Percentiles rank a stretch among this genome's conserved stretches.
Evolutionary conservation across 305 asterid genomes (phyloP).

Genomic region (Rubia peregrina): DNA sequence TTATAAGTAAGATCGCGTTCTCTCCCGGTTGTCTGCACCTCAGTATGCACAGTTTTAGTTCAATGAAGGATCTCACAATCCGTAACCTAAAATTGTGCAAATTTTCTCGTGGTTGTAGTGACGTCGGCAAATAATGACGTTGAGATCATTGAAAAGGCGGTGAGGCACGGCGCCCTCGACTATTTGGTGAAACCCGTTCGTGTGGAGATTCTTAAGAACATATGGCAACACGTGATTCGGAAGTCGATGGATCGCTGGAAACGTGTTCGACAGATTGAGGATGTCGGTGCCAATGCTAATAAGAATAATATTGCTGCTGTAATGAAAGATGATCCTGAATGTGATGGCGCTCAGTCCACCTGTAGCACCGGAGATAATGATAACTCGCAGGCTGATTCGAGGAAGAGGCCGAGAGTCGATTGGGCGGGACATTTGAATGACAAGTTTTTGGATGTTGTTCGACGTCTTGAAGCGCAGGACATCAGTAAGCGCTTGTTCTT

Average conservation of each 20-base stretch:
- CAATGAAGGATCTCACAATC: no score
- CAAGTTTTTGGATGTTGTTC: conserved; percentile 65
- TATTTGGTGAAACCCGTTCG: conserved; percentile 79
- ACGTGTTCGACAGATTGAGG: conserved; percentile 23
- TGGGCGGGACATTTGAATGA: conserved; percentile 72
- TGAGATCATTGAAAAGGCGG: conserved; percentile 56
- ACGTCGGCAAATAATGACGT: conserved; percentile 37
- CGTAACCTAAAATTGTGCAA: neutral
- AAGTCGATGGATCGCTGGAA: conserved; percentile 35
- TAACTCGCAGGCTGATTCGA: conserved; percentile 7
- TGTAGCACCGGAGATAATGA: conserved; percentile 34
- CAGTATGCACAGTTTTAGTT: no score
- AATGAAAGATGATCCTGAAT: conserved; percentile 43
- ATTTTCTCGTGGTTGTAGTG: conserved; percentile 17
- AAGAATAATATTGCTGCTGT: conserved; percentile 11
- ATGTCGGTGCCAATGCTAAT: conserved; percentile 11
- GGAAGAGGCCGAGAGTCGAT: conserved; percentile 64
- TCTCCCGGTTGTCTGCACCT: no score
- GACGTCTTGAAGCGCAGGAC: conserved; percentile 42
- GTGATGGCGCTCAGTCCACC: conserved; percentile 31
- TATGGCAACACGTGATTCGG: conserved; percentile 84
- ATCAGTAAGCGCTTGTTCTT: neutral
- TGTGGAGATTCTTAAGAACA: conserved; percentile 66
- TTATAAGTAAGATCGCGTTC: conserved; percentile 25
- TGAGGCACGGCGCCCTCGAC: conserved; percentile 79